Base-by-base conservation (phyloP, 2,329 filamentous ascomycete species). In the Davidsoniella virescens region DNA sequence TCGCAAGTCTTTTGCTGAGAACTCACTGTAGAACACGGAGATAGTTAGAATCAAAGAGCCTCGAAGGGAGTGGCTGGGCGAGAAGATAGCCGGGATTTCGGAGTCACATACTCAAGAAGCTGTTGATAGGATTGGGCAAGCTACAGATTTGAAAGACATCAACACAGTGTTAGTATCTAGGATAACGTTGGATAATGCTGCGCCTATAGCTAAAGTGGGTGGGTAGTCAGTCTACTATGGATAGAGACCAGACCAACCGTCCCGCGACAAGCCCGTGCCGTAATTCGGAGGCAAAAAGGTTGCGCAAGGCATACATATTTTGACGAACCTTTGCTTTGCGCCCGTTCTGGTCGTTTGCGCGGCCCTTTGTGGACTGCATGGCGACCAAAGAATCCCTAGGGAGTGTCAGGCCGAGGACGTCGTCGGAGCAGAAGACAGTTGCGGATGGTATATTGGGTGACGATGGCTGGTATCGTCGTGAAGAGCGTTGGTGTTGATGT, bases 51-150 rank as follows among this genome's bases (percentile, higher is more conserved):
- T 29, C 12, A 18, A 49, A 10, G 50, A 55, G 36, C 26, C 10
- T 10, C 42, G 17, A n/a, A 50, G 56, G 53, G 45, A 51, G 39
- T 17, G 51, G 53, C 54, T 51, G 26, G 25, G 55, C 52, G 17
- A 37, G 16, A n/a, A 16, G 8, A 29, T 36, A 36, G 20, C 3
- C 20, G 16, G 16, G 16, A 26, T 25, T 14, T 33, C 23, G 40
- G 45, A 37, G 36, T 40, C 44, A 69, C 83, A 68, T 79, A 94
- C 87, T 93, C 84, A 60, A 98, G 78, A 60, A 98, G 77, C 69
- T 94, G 84, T 70, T 94, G 85, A 70, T 98, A 98, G 58, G 92
- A 96, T 67, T 82, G 85, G 64, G 88, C 87, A 72, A 98, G 88
- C 88, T 95, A 44, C 17, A 33, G 23, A 41, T 23, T 26, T 17